Evolutionary conservation across 495 filamentous ascomycete species (phyloP).

Genomic region (Sporormia fimetaria): DNA sequence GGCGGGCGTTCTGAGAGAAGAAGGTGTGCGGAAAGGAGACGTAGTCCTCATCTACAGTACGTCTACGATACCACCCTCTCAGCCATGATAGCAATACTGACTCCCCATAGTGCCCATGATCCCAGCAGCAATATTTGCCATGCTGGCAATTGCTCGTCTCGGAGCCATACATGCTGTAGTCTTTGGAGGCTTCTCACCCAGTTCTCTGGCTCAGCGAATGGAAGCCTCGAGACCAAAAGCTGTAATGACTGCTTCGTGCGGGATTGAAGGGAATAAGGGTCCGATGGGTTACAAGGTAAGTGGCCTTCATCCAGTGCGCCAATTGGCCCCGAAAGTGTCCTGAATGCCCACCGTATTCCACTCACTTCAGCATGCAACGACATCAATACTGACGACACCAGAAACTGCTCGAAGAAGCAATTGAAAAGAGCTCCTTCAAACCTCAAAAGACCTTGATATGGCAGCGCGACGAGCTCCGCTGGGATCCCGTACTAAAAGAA

Average conservation of each 20-base stretch:
- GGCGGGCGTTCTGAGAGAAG: slow-evolving; percentile 70
- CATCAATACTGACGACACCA: too few relatives aligned
- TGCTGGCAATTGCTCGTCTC: slow-evolving; percentile 67
- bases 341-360: too few relatives aligned
- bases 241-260: slow-evolving; percentile 83
- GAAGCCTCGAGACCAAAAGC: slow-evolving; percentile 64
- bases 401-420: slow-evolving; percentile 45
- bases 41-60: slow-evolving; percentile 88
- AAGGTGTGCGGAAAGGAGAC: slow-evolving; percentile 77
- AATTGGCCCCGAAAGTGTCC: too few relatives aligned
- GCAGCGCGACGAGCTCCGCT: slow-evolving; percentile 65
- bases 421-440: slow-evolving; percentile 30
- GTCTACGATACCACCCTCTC: slow-evolving; percentile 17
- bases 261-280: slow-evolving; percentile 77
- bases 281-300: slow-evolving; percentile 61
- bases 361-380: too few relatives aligned
- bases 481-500: slow-evolving; percentile 53
- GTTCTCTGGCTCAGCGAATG: slow-evolving; percentile 77
- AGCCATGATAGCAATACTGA: slow-evolving; percentile 1
- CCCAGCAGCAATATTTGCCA: slow-evolving; percentile 71
- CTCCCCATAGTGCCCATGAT: slow-evolving; percentile 77
- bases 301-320: too few relatives aligned
- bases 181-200: slow-evolving; percentile 79
- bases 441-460: slow-evolving; percentile 54
- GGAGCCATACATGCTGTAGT: slow-evolving; percentile 87